Evolutionary conservation across 495 filamentous ascomycete genomes (phyloP), one percentile per base, ranked within the genome.

Genomic region (Mytilinidion resinicola): DNA sequence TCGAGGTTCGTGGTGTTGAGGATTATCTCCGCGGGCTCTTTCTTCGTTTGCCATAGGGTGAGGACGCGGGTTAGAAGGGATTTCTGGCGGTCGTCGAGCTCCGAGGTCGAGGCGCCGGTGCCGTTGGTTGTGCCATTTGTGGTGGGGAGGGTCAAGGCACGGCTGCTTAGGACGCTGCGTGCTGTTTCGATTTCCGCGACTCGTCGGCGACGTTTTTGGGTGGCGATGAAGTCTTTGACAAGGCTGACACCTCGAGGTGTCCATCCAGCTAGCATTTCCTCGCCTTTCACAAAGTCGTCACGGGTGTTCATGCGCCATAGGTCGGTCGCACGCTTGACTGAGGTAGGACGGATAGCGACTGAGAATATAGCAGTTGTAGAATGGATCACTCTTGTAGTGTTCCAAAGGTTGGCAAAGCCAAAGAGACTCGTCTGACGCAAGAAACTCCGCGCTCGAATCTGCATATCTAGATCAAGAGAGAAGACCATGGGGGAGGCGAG

Each of bases 261-360:
- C 93, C 93, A 98, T 20, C 83, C 80, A 4, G 73, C 81, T 12
- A 98, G 77, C 17, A 82, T 77, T 69, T 98, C 93, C 71, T 97
- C 92, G 34, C 93, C 93, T 69, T 95, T 95, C 61, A 97, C 87
- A 65, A 95, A 96, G 67, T 92, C 88, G 61, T 92, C 84, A 48
- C 89, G 84, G 3, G 90, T 96, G 70, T 91, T 92, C 90, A 98
- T 95, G 51, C 93, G 82, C 93, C 93, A 98, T 4, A 98, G 78
- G 66, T 98, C 93, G 8, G 88, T 88, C 0, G 88, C 93, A 30
- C 89, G 82, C 72, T 96, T 96, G 41, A 92, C 89, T 19, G 90
- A 89, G 10, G 88, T 83, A 0, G 93, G 93, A 41, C 87, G 88
- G 69, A 99, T 84, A 30, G 82, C 81, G 38, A 96, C 73, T 9